Evolutionary conservation across 2,329 filamentous ascomycete species (phyloP).

Genomic region (Ascochyta lentis): DNA sequence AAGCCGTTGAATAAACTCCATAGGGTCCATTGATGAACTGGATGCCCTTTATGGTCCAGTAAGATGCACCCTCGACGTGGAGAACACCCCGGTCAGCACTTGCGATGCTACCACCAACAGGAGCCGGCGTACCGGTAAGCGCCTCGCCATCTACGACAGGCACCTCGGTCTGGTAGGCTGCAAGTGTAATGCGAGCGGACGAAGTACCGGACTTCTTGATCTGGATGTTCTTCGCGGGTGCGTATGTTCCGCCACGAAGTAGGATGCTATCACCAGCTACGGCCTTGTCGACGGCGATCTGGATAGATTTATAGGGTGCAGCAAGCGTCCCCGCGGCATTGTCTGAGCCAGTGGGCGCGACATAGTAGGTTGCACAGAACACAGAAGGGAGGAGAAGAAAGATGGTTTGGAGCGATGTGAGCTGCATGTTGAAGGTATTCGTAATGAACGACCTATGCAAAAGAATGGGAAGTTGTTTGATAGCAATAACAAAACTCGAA

Average conservation of each 20-base stretch:
- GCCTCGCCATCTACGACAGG: conserved; percentile 57
- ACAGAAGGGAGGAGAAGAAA: conserved; percentile 20
- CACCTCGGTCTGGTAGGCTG: conserved; percentile 53
- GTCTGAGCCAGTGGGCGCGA: conserved; percentile 52
- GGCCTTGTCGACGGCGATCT: conserved; percentile 55
- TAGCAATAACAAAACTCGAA: not conserved
- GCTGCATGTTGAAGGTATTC: conserved; percentile 12
- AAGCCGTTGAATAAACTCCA: conserved; percentile 46
- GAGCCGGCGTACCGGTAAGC: conserved; percentile 51
- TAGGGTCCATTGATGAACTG: conserved; percentile 49
- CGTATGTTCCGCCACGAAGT: conserved; percentile 55
- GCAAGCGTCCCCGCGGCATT: conserved; percentile 51
- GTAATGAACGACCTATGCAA: not conserved
- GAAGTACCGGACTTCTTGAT: conserved; percentile 51
- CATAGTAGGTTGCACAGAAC: conserved; percentile 51
- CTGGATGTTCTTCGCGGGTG: conserved; percentile 56
- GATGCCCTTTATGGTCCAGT: conserved; percentile 56
- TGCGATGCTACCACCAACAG: conserved; percentile 49
- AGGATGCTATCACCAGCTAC: conserved; percentile 56
- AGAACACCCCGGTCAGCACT: conserved; percentile 56
- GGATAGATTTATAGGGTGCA: conserved; percentile 56
- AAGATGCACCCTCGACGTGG: conserved; percentile 55
- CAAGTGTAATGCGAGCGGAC: conserved; percentile 52
- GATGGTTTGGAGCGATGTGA: conserved; percentile 18
- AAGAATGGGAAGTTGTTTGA: not conserved